Base-by-base conservation (phyloP, 129 eudicot species). In the Saussurea involucrata region DNA sequence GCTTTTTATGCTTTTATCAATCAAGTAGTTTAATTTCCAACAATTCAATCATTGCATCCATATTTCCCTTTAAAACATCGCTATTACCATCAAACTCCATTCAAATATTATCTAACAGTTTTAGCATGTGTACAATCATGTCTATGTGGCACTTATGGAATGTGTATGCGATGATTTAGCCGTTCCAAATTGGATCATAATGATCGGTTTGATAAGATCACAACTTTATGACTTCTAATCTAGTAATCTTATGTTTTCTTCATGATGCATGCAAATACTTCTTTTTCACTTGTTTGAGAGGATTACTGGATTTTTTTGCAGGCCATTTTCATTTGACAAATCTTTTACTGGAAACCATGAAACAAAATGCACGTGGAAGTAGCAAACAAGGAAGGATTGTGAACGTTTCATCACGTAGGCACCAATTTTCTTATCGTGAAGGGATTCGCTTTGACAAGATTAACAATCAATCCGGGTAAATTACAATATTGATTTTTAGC, bases 321-420 rank as follows among this genome's bases (percentile, higher is more conserved):
- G 93, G 97, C 24, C 97, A 91, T 79, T 91, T 88, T 68, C 88
- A 88, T 72, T 79, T 88, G 79, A 91, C 97, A 76, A 86, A 91
- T 82, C 79, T 88, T 67, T 77, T 91, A 77, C 74, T 91, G 69
- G 92, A 91, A 18, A 85, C 85, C 31, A 88, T 88, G 92, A 91
- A 87, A 84, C 85, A 73, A 53, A 88, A 86, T 6, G 87, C 91
- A 69, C 29, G 8, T 7, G 68, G 75, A 72, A 85, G 85, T 70
- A 67, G 74, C 4, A 83, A 55, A 78, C 87, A 88, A 77, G 94
- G 94, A 69, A 88, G 92, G 81, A 85, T 91, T 49, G 83, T 88
- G 73, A 88, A 91, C 77, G 88, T 91, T 5, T 91, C 97, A 32
- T 91, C 94, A 24, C 78, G 86, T 44, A 73, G 90, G 49, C 97